Conservation (phyloP, 305 asterid genomes). For the Fraxinus dipetala region DNA sequence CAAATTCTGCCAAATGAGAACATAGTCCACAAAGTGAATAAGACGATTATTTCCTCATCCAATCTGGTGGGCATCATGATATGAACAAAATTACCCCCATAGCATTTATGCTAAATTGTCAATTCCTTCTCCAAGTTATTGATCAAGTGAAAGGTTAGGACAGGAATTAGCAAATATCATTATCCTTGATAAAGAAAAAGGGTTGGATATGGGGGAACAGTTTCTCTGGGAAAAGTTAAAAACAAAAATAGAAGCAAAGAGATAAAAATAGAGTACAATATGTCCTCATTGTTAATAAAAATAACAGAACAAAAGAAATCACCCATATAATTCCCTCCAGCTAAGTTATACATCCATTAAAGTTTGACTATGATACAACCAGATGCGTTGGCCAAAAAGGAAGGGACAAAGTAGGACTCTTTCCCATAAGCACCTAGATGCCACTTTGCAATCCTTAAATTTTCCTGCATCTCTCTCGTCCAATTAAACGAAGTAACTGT, state of each 20-base stretch:
- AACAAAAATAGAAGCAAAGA: neutral
- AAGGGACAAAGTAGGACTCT: neutral
- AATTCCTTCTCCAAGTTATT: conserved; percentile 1
- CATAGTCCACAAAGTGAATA: conserved; percentile 22
- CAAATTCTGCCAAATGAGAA: conserved; percentile 64
- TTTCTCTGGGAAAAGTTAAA: neutral
- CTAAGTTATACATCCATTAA: neutral
- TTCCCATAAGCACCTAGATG: neutral
- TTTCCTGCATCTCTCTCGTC: neutral
- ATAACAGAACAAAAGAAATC: neutral
- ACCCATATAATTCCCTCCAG: neutral
- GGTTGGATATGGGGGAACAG: neutral
- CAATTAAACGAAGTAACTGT: neutral
- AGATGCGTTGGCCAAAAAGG: neutral
- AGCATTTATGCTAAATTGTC: neutral
- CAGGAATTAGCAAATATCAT: conserved; percentile 16
- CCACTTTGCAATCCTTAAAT: neutral
- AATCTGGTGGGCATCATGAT: conserved; percentile 6
- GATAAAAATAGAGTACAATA: neutral
- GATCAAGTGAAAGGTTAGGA: neutral
- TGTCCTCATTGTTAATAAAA: neutral
- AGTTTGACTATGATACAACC: neutral
- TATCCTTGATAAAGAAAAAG: neutral
- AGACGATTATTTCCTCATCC: conserved; percentile 24
- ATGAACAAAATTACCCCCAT: conserved; percentile 18